phyloP scores from a whole-genome alignment of 129 eudicot species.

The Helianthus annuus region HanXRQr2.0-SUNRISE NC_035443.2:20292441-20292940 shows the following conservation, averaged over 20 bases:
- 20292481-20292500: not conserved
- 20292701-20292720: not conserved
- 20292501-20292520: not conserved
- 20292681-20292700: conserved; percentile 3
- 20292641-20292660: rapidly evolving
- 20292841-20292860: not conserved
- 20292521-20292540: not conserved
- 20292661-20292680: conserved; percentile 19
- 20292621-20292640: conserved; percentile 24
- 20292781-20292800: not conserved
- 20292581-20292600: not conserved
- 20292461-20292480: conserved; percentile 12
- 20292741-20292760: not conserved
- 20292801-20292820: not conserved
- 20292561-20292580: not conserved
- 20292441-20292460: not conserved
- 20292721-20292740: not conserved
- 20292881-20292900: conserved; percentile 16
- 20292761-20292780: not conserved
- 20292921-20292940: not conserved
- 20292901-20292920: conserved; percentile 10
- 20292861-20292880: not conserved
- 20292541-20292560: conserved; percentile 33
- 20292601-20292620: conserved; percentile 22
- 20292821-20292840: not conserved